phyloP scores from a whole-genome alignment of 208 protist species.

The Crithidia mellificae region DNA sequence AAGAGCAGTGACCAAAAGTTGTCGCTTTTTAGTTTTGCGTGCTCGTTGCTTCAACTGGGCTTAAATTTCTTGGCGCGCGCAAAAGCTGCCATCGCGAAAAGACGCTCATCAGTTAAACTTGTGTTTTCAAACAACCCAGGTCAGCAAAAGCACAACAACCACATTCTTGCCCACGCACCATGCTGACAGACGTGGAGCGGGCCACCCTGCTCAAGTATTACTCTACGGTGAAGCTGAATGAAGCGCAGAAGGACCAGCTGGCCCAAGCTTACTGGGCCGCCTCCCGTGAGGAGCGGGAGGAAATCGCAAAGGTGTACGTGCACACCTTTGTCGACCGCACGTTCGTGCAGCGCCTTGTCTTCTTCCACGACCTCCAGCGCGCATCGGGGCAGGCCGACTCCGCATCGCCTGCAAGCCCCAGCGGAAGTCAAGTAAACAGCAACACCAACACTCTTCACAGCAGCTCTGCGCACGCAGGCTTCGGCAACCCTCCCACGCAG shows the following conservation, averaged over 20 bases:
- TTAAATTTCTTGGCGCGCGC: no score
- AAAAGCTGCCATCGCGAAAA: no score
- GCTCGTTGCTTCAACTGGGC: no score
- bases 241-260: constrained; percentile 65
- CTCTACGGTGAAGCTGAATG: constrained; percentile 55
- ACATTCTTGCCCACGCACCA: not conserved
- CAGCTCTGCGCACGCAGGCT: no score
- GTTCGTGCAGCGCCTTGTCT: constrained; percentile 79
- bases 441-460: not conserved
- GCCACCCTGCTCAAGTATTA: constrained; percentile 75
- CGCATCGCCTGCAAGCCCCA: not conserved
- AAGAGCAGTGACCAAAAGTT: no score
- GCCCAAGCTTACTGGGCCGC: constrained; percentile 79
- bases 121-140: not conserved
- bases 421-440: not conserved
- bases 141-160: no score
- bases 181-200: constrained; percentile 70
- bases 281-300: constrained; percentile 50
- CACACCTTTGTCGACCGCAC: constrained; percentile 69
- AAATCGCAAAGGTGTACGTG: constrained; percentile 75
- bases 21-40: no score
- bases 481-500: not conserved
- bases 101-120: no score
- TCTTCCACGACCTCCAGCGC: constrained; percentile 48
- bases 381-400: not conserved